These are phyloP conservation scores for Ogataea methanolica DNA, from an alignment of 805 yeast species.

Conservation along the genomic window DNA sequence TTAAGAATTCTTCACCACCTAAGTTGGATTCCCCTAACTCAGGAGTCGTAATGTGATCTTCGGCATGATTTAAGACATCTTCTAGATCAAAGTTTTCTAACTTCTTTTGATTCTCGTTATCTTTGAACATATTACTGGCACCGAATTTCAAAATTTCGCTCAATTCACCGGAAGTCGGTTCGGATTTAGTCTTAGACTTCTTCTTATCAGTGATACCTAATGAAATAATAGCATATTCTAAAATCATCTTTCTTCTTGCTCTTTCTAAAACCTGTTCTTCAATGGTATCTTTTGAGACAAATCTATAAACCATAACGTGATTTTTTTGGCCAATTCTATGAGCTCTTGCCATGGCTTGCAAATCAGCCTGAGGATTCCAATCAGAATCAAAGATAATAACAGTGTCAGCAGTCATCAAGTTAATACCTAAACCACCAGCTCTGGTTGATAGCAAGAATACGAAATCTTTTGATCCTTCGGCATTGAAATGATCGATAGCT, in stretches of 20 bases:
- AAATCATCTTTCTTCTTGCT: constrained; percentile 96
- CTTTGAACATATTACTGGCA: constrained; percentile 97
- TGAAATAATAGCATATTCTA: constrained; percentile 96
- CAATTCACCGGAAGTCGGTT: constrained; percentile 80
- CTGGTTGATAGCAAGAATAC: constrained; percentile 87
- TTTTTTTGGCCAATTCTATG: constrained; percentile 99
- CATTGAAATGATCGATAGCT: constrained; percentile 94
- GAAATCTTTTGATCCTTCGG: constrained; percentile 88
- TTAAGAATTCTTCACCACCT: constrained; percentile 96
- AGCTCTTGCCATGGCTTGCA: constrained; percentile 99
- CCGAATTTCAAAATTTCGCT: constrained; percentile 95
- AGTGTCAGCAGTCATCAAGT: constrained; percentile 98
- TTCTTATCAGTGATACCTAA: constrained; percentile 83
- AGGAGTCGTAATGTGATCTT: constrained; percentile 94
- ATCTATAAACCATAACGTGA: constrained; percentile 95
- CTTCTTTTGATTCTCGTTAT: constrained; percentile 89
- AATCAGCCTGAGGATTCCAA: constrained; percentile 99
- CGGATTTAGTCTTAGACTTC: constrained; percentile 52
- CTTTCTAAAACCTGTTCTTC: constrained; percentile 97
- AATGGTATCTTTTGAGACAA: constrained; percentile 97
- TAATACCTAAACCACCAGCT: constrained; percentile 99
- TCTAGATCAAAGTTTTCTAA: constrained; percentile 92
- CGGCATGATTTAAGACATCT: constrained; percentile 94
- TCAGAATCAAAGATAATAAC: constrained; percentile 97
- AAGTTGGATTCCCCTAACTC: constrained; percentile 95